phyloP scores from a whole-genome alignment of 805 yeast genomes.

The Starmerella apicola region DNA sequence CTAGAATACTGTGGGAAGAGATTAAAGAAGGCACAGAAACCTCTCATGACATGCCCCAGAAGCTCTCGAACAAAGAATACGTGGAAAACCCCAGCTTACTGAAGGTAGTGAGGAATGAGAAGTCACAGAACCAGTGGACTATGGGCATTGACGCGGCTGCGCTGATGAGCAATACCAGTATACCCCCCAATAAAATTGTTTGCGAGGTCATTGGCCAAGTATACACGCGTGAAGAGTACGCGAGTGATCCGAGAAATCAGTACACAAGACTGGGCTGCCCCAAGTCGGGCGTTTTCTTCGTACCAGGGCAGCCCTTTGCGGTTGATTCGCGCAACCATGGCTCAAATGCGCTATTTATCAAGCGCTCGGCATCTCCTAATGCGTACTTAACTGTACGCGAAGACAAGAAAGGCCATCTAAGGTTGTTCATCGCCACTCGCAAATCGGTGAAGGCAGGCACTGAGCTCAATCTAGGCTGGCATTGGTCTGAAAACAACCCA shows the following conservation, averaged over 20 bases:
- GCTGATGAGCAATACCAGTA: conserved; percentile 50
- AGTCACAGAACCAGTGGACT: conserved; percentile 1
- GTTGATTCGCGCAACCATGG: conserved; percentile 76
- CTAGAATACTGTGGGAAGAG: neutral
- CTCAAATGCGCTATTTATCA: conserved; percentile 56
- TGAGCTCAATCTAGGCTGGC: conserved; percentile 75
- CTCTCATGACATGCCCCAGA: neutral
- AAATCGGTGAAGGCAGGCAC: conserved; percentile 48
- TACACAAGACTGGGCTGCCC: conserved; percentile 60
- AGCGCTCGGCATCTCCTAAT: conserved; percentile 69
- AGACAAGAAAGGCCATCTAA: conserved; percentile 29
- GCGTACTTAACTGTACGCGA: conserved; percentile 44
- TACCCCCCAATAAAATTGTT: conserved; percentile 35
- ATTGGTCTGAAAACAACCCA: conserved; percentile 76
- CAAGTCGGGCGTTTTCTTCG: conserved; percentile 45
- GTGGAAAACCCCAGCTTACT: neutral
- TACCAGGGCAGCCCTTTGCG: conserved; percentile 46
- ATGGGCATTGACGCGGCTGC: conserved; percentile 15
- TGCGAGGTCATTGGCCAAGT: conserved; percentile 63
- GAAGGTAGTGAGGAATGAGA: conserved; percentile 1
- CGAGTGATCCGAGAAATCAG: conserved; percentile 57
- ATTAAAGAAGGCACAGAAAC: neutral
- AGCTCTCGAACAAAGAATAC: neutral
- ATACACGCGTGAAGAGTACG: conserved; percentile 51
- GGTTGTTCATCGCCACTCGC: conserved; percentile 46